Conservation (phyloP, 2,329 filamentous ascomycete species). For the Byssochlamys sp. region DNA sequence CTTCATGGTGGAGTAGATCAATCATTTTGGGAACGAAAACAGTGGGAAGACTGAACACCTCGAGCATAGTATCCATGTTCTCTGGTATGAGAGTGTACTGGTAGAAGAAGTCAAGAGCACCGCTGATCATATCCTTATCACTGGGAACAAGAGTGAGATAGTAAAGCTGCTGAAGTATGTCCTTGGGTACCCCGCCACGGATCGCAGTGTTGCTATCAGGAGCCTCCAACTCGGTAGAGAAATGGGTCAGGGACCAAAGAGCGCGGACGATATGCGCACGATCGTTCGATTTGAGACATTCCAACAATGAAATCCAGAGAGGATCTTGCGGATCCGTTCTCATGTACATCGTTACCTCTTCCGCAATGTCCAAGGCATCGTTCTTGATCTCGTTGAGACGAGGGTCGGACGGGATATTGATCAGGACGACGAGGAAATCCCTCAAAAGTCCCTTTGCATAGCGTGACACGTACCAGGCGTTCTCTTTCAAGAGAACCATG, state of each 20-base stretch:
- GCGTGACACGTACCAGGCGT: conserved; percentile 69
- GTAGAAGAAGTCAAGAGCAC: conserved; percentile 87
- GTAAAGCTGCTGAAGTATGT: conserved; percentile 48
- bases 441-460: conserved; percentile 57
- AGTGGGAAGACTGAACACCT: conserved; percentile 28
- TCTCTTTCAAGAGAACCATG: conserved; percentile 88
- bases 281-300: conserved; percentile 57
- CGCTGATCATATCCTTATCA: conserved; percentile 81
- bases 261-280: conserved; percentile 72
- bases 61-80: conserved; percentile 58
- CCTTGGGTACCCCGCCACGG: conserved; percentile 53
- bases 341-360: conserved; percentile 78
- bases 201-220: conserved; percentile 56
- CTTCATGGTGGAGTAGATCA: conserved; percentile 67
- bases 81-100: conserved; percentile 80
- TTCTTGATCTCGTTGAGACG: conserved; percentile 73
- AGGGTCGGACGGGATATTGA: conserved; percentile 66
- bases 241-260: conserved; percentile 71
- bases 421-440: conserved; percentile 71
- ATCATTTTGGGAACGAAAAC: conserved; percentile 66
- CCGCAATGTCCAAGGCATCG: conserved; percentile 80
- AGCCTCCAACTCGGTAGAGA: conserved; percentile 75
- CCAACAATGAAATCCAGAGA: conserved; percentile 61
- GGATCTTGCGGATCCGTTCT: conserved; percentile 62
- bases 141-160: conserved; percentile 39